Percentiles rank a stretch among this genome's conserved stretches.
phyloP scores from a whole-genome alignment of 805 yeast genomes.

The Metschnikowia cerradonensis region DNA sequence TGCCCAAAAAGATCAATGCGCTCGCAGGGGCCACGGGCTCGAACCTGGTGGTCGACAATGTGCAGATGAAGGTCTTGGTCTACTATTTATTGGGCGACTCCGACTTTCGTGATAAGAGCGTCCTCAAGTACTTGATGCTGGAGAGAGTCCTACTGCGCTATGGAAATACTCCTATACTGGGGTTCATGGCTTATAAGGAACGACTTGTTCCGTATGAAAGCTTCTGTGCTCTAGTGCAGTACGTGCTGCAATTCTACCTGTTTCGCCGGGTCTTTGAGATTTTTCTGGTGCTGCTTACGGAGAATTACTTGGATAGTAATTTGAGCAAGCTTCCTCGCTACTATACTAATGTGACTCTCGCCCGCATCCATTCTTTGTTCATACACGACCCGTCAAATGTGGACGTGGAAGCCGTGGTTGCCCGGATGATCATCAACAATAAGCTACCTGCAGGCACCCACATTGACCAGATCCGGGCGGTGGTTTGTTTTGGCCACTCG shows the following conservation, averaged over 20 bases:
- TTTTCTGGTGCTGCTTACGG: constrained; percentile 13
- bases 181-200: constrained; percentile 11
- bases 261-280: background rate
- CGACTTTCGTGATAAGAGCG: constrained; percentile 30
- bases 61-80: constrained; percentile 29
- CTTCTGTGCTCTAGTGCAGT: constrained; percentile 13
- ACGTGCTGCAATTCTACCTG: constrained; percentile 8
- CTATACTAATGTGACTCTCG: constrained; percentile 24
- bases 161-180: constrained; percentile 2
- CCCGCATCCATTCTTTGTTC: constrained; percentile 20
- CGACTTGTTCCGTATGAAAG: constrained; percentile 15
- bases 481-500: constrained; percentile 23
- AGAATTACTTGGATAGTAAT: constrained; percentile 31
- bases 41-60: constrained; percentile 5
- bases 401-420: constrained; percentile 26
- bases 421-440: constrained; percentile 32
- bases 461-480: constrained; percentile 30
- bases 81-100: constrained; percentile 29
- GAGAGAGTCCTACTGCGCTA: constrained; percentile 2
- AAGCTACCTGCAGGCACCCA: constrained; percentile 28
- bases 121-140: constrained; percentile 19
- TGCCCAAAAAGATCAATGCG: constrained; percentile 28
- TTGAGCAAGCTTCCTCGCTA: constrained; percentile 27
- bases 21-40: background rate
- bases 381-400: constrained; percentile 8